A percentile compares a stretch with the other conserved stretches of the same genome.
Evolutionary conservation across 1,284 basidiomycete genomes (phyloP).

Genomic region (Leccinum solheimii): DNA sequence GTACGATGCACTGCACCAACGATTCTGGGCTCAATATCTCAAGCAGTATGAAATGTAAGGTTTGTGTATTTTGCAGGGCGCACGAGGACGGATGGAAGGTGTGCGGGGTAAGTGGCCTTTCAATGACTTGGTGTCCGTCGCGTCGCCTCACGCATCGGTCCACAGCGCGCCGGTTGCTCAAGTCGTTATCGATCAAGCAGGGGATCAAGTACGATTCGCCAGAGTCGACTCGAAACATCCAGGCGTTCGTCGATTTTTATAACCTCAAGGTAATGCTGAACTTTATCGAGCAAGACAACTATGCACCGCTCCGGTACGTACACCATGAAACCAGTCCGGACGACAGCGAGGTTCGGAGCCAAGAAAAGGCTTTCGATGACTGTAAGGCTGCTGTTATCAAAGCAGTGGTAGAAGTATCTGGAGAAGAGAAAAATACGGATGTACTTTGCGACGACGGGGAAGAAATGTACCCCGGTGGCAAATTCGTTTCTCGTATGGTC

Average conservation of each 20-base stretch:
- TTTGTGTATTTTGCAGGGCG: too few species aligned
- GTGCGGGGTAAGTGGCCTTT: conserved; percentile 57
- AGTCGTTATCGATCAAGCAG: conserved; percentile 92
- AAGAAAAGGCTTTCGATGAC: conserved; percentile 71
- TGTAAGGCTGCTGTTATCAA: conserved; percentile 86
- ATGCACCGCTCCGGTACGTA: conserved; percentile 62
- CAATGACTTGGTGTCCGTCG: background rate
- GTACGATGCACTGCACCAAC: conserved; percentile 86
- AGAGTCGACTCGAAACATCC: conserved; percentile 82
- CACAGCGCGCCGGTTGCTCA: conserved; percentile 63
- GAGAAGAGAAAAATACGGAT: conserved; percentile 78
- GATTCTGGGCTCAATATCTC: conserved; percentile 91
- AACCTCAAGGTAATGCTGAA: conserved; percentile 76
- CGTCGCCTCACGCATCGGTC: conserved; percentile 36
- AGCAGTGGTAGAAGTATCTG: conserved; percentile 80
- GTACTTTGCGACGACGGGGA: conserved; percentile 71
- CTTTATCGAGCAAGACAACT: conserved; percentile 70
- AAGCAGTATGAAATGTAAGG: conserved; percentile 72
- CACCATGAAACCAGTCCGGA: conserved; percentile 38
- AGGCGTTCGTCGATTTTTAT: conserved; percentile 89
- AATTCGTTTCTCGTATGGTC: conserved; percentile 69
- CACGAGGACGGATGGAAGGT: too few species aligned
- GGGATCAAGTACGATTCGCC: conserved; percentile 91
- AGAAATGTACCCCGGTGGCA: conserved; percentile 55
- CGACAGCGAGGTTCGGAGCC: conserved; percentile 48